Percentiles rank a stretch among this genome's conserved stretches.
phyloP scores from a whole-genome alignment of 2,329 filamentous ascomycete species.

The Truncatella angustata region DNA sequence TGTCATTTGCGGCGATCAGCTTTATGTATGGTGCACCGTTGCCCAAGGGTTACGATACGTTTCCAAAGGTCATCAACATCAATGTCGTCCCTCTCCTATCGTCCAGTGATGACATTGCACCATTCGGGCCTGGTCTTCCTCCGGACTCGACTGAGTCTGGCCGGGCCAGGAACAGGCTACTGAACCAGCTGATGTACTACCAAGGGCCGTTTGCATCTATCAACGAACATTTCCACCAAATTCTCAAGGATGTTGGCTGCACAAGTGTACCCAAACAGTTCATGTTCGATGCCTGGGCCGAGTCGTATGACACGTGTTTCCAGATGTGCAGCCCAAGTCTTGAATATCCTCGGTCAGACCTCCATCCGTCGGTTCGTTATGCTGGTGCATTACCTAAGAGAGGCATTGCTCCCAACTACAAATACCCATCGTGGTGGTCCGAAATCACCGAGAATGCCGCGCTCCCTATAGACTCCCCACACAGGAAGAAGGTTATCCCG shows the following conservation, averaged over 20 bases:
- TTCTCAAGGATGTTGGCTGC: conserved; percentile 2
- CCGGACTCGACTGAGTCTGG: conserved; percentile 28
- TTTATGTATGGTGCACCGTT: conserved; percentile 21
- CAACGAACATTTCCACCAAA: not conserved
- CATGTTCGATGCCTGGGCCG: conserved; percentile 26
- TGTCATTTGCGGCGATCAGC: conserved; percentile 27
- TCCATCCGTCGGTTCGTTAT: conserved; percentile 38
- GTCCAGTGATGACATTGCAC: conserved; percentile 29
- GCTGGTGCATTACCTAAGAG: conserved; percentile 39
- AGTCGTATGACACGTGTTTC: conserved; percentile 31
- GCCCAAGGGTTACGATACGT: conserved; percentile 22
- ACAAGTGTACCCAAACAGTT: conserved; percentile 13
- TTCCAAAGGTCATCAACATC: conserved; percentile 28
- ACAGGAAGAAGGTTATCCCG: conserved; percentile 38
- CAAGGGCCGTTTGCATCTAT: conserved; percentile 11
- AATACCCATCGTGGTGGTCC: conserved; percentile 43
- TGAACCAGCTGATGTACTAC: conserved; percentile 12
- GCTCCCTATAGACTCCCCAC: not conserved
- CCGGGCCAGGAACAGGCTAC: conserved; percentile 21
- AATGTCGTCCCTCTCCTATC: conserved; percentile 29
- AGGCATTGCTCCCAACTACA: conserved; percentile 23
- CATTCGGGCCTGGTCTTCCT: conserved; percentile 28
- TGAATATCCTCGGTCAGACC: conserved; percentile 33
- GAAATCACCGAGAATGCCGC: conserved; percentile 33
- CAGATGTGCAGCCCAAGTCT: conserved; percentile 34